These are phyloP conservation scores for Solanum neorickii DNA, from an alignment of 257 asterid genomes.

Conservation along the genomic window DNA sequence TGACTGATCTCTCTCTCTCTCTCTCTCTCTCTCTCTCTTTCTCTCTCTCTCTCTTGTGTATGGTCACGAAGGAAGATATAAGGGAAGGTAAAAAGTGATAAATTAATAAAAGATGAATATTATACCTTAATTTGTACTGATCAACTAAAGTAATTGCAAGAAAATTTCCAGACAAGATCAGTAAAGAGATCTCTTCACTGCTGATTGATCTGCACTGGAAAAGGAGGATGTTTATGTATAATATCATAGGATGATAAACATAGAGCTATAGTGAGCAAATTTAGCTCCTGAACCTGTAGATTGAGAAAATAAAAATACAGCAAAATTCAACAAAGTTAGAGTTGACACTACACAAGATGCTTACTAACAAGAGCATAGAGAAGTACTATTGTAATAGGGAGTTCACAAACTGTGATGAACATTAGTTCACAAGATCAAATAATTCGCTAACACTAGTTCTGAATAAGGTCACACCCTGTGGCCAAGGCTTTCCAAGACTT, in stretches of 20 bases:
- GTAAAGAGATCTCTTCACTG: background rate
- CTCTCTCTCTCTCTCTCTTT: background rate
- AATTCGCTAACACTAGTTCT: background rate
- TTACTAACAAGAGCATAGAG: background rate
- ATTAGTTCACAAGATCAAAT: background rate
- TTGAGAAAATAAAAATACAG: background rate
- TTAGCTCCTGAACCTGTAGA: background rate
- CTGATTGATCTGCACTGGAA: conserved; percentile 1
- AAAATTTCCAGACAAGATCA: background rate
- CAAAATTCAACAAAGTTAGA: background rate
- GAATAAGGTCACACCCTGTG: background rate
- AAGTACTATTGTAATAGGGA: background rate
- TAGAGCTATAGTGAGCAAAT: background rate
- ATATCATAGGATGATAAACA: background rate
- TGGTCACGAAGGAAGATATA: background rate
- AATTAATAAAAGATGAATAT: background rate
- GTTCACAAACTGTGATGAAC: background rate
- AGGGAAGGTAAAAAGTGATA: background rate
- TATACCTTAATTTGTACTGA: background rate
- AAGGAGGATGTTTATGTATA: background rate
- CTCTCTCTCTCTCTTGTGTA: background rate
- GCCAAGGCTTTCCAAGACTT: background rate
- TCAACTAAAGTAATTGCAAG: conserved; percentile 1
- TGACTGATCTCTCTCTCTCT: background rate
- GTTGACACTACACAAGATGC: background rate